These are phyloP conservation scores for Phytophthora megakarya DNA, from an alignment of 352 stramenopile genomes.

Conservation along the genomic window DNA sequence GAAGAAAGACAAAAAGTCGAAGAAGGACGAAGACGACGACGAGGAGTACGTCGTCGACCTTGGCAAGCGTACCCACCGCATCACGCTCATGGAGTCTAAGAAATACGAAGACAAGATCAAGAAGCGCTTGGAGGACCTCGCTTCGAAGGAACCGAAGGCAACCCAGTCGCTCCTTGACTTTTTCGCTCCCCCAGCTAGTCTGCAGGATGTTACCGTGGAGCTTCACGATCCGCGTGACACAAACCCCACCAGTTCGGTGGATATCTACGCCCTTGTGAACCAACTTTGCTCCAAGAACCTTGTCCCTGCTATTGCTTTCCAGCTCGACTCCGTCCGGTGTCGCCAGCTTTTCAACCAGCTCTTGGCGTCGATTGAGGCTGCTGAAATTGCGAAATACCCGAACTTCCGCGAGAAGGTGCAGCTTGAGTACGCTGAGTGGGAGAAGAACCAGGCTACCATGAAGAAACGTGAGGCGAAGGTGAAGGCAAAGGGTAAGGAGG, in stretches of 20 bases:
- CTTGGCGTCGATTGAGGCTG: constrained; percentile 70
- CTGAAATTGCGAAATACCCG: constrained; percentile 76
- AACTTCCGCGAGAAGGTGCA: constrained; percentile 94
- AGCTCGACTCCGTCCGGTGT: constrained; percentile 88
- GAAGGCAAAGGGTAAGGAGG: constrained; percentile 92
- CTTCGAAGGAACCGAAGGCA: constrained; percentile 87
- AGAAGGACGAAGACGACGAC: constrained; percentile 73
- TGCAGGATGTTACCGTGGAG: constrained; percentile 65
- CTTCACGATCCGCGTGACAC: constrained; percentile 52
- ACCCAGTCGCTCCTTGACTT: constrained; percentile 85
- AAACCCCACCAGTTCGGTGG: constrained; percentile 61
- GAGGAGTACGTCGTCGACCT: constrained; percentile 67
- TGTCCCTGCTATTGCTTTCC: constrained; percentile 87
- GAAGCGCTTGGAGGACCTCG: constrained; percentile 87
- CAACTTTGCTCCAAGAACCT: constrained; percentile 64
- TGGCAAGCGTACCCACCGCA: constrained; percentile 88
- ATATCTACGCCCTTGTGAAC: constrained; percentile 75
- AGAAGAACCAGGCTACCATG: constrained; percentile 87
- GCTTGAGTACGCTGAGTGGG: constrained; percentile 90
- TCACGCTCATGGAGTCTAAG: constrained; percentile 97
- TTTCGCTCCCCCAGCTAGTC: constrained; percentile 71
- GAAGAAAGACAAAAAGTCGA: constrained; percentile 71
- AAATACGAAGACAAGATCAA: constrained; percentile 98
- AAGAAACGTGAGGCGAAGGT: constrained; percentile 95
- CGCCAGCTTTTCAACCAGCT: constrained; percentile 87